phyloP scores from a whole-genome alignment of 179 eudicot species.

The Vitellaria paradoxa region DNA sequence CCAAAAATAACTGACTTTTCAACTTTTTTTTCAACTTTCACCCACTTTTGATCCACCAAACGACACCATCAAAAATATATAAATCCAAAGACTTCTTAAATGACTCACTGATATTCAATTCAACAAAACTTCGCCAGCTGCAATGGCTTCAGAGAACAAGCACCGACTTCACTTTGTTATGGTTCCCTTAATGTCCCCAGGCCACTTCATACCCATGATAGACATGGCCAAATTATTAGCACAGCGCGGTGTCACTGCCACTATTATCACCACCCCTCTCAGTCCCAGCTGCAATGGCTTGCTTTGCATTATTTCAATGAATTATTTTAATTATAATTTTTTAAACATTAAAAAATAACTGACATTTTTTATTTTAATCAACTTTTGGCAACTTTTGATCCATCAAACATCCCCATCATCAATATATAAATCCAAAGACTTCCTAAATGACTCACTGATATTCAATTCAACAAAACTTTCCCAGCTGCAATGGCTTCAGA shows the following conservation, averaged over 20 bases:
- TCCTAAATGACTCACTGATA: too few species aligned
- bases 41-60: too few species aligned
- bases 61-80: not conserved
- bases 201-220: slow-evolving; percentile 11
- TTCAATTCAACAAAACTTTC: not conserved
- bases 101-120: not conserved
- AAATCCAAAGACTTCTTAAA: not conserved
- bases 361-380: too few species aligned
- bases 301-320: too few species aligned
- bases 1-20: too few species aligned
- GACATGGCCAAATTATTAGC: slow-evolving; percentile 15
- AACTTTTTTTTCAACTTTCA: too few species aligned
- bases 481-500: slow-evolving; percentile 5
- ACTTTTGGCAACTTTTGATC: too few species aligned
- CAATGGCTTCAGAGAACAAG: slow-evolving; percentile 3
- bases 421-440: not conserved
- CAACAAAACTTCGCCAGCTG: not conserved
- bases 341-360: too few species aligned
- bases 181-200: slow-evolving; percentile 6
- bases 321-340: too few species aligned
- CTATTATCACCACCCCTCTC: slow-evolving; percentile 9
- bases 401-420: too few species aligned
- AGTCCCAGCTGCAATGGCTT: too few species aligned
- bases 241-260: slow-evolving; percentile 4
- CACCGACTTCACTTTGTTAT: slow-evolving; percentile 2